Percentiles rank a stretch among this genome's conserved stretches.
Conservation (phyloP, 2,329 filamentous ascomycete genomes). For the Aspergillus viridinutans region DNA sequence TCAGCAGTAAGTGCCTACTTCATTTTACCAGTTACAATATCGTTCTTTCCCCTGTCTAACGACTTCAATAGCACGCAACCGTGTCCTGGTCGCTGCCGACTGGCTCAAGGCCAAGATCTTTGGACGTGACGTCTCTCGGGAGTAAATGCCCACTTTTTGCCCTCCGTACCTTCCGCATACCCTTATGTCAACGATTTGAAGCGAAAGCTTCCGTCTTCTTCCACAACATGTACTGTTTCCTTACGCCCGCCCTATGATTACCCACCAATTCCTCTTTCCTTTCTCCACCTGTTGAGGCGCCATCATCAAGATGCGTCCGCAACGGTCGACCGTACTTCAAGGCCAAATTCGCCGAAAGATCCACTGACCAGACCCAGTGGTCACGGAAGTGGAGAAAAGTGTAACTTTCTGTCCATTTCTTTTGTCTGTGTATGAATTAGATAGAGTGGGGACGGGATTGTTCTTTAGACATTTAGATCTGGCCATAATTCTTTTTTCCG, state of each 20-base stretch:
- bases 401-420: slow-evolving; percentile 12
- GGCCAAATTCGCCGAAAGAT: background rate
- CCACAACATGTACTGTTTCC: background rate
- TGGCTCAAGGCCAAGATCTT: slow-evolving; percentile 98
- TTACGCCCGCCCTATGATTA: background rate
- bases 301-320: background rate
- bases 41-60: slow-evolving; percentile 7
- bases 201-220: background rate
- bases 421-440: slow-evolving; percentile 22
- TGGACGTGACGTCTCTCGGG: slow-evolving; percentile 73
- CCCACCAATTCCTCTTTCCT: background rate
- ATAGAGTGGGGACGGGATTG: slow-evolving; percentile 24
- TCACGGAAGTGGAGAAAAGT: background rate
- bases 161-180: slow-evolving; percentile 11
- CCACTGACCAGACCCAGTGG: background rate
- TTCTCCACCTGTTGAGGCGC: background rate
- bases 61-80: slow-evolving; percentile 69
- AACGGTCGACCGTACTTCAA: background rate
- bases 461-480: slow-evolving; percentile 11
- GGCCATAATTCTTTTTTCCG: slow-evolving; percentile 2
- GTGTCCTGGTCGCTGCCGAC: slow-evolving; percentile 85
- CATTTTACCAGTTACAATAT: background rate
- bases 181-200: slow-evolving; percentile 3
- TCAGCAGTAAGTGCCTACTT: slow-evolving; percentile 76
- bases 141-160: slow-evolving; percentile 29